A percentile compares a stretch with the other conserved stretches of the same genome.
These are phyloP conservation scores for Kingdonia uniflora DNA, from an alignment of 164 flowering plant genomes.

Conservation along the genomic window DNA sequence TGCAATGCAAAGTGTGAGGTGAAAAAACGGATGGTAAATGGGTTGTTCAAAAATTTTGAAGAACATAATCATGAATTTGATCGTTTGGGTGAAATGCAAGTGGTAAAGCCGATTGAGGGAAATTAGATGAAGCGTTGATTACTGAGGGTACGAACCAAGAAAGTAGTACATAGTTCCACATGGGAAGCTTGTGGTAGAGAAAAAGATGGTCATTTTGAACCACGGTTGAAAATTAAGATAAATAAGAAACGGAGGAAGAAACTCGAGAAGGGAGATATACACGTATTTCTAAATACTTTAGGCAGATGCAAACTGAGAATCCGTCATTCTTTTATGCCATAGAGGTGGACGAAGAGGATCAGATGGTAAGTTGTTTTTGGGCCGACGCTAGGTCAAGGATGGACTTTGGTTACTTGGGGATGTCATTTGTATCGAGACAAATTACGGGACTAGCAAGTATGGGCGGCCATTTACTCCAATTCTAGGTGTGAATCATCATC, in stretches of 20 bases:
- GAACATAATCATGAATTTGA: conserved; percentile 16
- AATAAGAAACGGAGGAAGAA: conserved; percentile 11
- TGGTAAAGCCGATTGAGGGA: conserved; percentile 5
- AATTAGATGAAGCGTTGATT: neutral
- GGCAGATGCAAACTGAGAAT: conserved; percentile 14
- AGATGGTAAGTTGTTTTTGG: conserved; percentile 14
- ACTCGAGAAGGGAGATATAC: conserved; percentile 13
- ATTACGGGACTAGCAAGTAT: conserved; percentile 9
- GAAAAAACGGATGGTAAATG: conserved; percentile 12
- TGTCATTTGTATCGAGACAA: conserved; percentile 10
- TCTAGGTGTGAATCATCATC: conserved; percentile 14
- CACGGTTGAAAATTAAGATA: too few relatives aligned
- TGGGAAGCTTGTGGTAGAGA: conserved; percentile 8
- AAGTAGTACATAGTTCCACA: neutral
- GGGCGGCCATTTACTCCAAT: conserved; percentile 15
- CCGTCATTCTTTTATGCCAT: conserved; percentile 15
- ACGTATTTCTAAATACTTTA: conserved; percentile 10
- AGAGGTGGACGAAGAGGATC: conserved; percentile 15
- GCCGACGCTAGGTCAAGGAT: conserved; percentile 14
- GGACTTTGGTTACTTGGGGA: conserved; percentile 16
- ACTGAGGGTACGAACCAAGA: conserved; percentile 7
- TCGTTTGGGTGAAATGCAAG: conserved; percentile 6
- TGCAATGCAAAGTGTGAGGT: conserved; percentile 15
- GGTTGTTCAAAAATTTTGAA: conserved; percentile 16
- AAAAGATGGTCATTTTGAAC: conserved; percentile 9